These are phyloP conservation scores for Apium graveolens DNA, from an alignment of 129 eudicot genomes.

Conservation along the genomic window DNA sequence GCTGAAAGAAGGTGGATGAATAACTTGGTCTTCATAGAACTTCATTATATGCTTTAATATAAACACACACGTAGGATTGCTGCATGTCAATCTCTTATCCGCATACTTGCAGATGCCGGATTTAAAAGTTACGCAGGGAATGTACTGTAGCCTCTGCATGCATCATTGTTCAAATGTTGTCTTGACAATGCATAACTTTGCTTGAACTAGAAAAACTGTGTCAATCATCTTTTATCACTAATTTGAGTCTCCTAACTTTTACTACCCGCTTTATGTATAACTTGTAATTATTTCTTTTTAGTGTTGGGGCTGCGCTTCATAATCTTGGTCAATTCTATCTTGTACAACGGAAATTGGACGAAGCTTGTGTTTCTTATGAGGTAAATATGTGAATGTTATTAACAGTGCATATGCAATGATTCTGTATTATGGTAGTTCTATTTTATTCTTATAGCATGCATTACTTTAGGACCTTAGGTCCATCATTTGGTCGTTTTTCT, in stretches of 20 bases:
- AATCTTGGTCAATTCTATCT: slow-evolving; percentile 84
- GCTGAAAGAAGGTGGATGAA: not conserved
- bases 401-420: not conserved
- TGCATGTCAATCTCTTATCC: not conserved
- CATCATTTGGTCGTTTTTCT: not conserved
- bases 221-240: slow-evolving; percentile 1
- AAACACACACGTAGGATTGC: not conserved
- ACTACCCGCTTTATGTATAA: slow-evolving; percentile 4
- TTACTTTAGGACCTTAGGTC: not conserved
- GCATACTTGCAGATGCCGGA: not conserved
- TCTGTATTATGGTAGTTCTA: not conserved
- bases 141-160: not conserved
- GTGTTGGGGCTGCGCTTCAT: slow-evolving; percentile 97
- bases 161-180: not conserved
- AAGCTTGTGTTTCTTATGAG: slow-evolving; percentile 74
- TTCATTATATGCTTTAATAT: not conserved
- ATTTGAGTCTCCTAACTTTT: not conserved
- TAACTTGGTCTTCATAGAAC: not conserved
- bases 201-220: not conserved
- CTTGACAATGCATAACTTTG: not conserved
- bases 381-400: slow-evolving; percentile 29
- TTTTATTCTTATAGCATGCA: not conserved
- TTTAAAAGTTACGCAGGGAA: not conserved
- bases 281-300: slow-evolving; percentile 17
- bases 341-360: slow-evolving; percentile 55